Percentiles rank a stretch among this genome's conserved stretches.
Conservation (phyloP, 1,284 basidiomycete genomes). For the Irpex lacteus region DNA sequence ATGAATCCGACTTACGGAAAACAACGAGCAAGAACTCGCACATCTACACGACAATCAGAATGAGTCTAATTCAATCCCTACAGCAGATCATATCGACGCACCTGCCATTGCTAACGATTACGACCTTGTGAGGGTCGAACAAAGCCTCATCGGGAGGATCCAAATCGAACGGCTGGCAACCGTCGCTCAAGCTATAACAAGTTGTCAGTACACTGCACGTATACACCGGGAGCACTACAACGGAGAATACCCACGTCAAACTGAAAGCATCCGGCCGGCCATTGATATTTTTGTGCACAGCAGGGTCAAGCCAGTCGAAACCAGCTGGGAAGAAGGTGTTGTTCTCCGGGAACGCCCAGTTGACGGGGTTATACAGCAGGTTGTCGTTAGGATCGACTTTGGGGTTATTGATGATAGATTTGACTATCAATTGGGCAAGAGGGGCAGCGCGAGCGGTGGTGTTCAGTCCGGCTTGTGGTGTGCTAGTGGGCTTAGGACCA, state of each 20-base stretch:
- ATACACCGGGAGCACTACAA: neutral
- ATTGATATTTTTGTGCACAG: slow-evolving; percentile 41
- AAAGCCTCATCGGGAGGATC: slow-evolving; percentile 42
- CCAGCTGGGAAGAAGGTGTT: slow-evolving; percentile 40
- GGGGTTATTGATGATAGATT: slow-evolving; percentile 37
- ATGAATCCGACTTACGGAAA: slow-evolving; percentile 38
- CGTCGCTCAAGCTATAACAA: slow-evolving; percentile 46
- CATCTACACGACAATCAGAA: slow-evolving; percentile 23
- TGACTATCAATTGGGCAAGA: slow-evolving; percentile 48
- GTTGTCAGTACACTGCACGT: neutral
- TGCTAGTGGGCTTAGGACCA: slow-evolving; percentile 48
- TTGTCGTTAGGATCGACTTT: slow-evolving; percentile 42
- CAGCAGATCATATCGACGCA: slow-evolving; percentile 16
- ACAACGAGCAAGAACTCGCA: slow-evolving; percentile 58
- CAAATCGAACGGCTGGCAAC: slow-evolving; percentile 50
- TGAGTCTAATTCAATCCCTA: neutral
- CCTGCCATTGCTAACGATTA: slow-evolving; percentile 57
- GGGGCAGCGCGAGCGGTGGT: slow-evolving; percentile 48
- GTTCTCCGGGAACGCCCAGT: slow-evolving; percentile 49
- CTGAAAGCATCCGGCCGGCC: slow-evolving; percentile 47
- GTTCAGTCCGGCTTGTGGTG: slow-evolving; percentile 57
- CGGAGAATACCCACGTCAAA: slow-evolving; percentile 33
- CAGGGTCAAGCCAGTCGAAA: slow-evolving; percentile 46
- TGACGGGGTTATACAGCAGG: slow-evolving; percentile 48
- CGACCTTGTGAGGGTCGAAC: slow-evolving; percentile 51